Percentiles rank a stretch among this genome's conserved stretches.
phyloP scores from a whole-genome alignment of 345 rosid genomes.

The Corymbia maculata region DNA sequence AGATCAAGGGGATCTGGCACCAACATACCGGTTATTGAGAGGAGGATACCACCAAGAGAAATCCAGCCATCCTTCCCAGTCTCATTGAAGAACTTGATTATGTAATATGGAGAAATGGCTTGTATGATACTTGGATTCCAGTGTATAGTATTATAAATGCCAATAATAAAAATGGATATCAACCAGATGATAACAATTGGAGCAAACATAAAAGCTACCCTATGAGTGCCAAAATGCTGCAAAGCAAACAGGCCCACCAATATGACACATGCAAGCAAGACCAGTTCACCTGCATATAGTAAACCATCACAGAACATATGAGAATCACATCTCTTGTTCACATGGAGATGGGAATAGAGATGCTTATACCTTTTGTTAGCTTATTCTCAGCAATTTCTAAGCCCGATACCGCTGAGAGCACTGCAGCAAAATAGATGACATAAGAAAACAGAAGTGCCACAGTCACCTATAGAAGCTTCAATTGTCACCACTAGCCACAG shows the following conservation, averaged over 20 bases:
- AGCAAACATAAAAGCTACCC: slow-evolving; percentile 85
- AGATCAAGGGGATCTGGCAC: neutral
- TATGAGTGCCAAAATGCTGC: slow-evolving; percentile 86
- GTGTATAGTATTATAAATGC: slow-evolving; percentile 57
- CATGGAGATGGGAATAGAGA: neutral
- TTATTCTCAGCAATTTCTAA: slow-evolving; percentile 42
- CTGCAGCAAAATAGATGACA: slow-evolving; percentile 30
- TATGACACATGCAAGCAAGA: slow-evolving; percentile 71
- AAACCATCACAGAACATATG: neutral
- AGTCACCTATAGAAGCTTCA: neutral
- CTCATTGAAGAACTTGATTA: slow-evolving; percentile 55
- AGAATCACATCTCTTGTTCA: neutral
- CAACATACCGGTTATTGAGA: slow-evolving; percentile 64
- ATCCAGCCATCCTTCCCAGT: slow-evolving; percentile 88
- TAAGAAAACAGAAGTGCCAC: neutral
- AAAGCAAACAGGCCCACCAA: slow-evolving; percentile 92
- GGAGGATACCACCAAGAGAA: slow-evolving; percentile 94
- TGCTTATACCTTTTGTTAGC: slow-evolving; percentile 41
- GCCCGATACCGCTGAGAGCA: slow-evolving; percentile 80
- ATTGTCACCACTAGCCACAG: neutral
- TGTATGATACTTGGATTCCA: slow-evolving; percentile 73
- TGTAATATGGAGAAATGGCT: slow-evolving; percentile 74
- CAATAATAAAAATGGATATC: slow-evolving; percentile 58
- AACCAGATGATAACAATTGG: slow-evolving; percentile 83
- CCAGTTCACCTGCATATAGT: slow-evolving; percentile 39